Evolutionary conservation across 2,329 filamentous ascomycete species (phyloP), one percentile per base, ranked within the genome.

Genomic region (Cladosporium halotolerans): DNA sequence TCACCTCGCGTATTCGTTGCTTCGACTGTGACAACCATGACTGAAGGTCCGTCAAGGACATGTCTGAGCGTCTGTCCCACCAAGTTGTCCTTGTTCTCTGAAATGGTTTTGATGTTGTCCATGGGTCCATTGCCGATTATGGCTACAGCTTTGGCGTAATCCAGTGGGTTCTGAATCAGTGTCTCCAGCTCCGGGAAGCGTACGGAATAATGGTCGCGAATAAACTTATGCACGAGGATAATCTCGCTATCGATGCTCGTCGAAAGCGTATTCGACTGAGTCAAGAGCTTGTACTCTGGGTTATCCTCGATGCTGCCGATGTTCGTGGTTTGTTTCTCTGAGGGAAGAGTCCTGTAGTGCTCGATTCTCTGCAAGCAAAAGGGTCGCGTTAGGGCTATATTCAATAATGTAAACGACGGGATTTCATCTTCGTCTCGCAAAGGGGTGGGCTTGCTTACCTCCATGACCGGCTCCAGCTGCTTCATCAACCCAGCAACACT

Each of bases 21-120:
- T 73, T 97, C 93, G 9, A 97, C 86, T 0, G 89, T 92, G 48
- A 99, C 91, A 57, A 95, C 89, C 91, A 99, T 96, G 63, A 97
- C 75, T 0, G 89, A 88, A 1, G 93, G 89, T 0, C 89, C 89
- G 67, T 96, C 89, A 11, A 99, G 76, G 1, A 97, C 85, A 1
- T 84, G 82, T 65, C 86, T 86, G 38, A 99, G 79, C 1, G 88
- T 83, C 53, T 82, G 79, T 13, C 85, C 84, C 5, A 95, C 77
- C 9, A 87, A 77, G 65, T 97, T 96, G 56, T 95, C 81, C 7
- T 84, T 82, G 3, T 86, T 88, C 13, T 82, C 80, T 55, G 91
- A 85, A 44, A 96, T 78, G 2, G 79, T 76, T 69, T 91, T 92
- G 73, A 97, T 92, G 63, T 85, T 87, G 64, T 95, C 86, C 76